Base-by-base conservation (phyloP, 176 grass and related monocot species). In the Themeda triandra region DNA sequence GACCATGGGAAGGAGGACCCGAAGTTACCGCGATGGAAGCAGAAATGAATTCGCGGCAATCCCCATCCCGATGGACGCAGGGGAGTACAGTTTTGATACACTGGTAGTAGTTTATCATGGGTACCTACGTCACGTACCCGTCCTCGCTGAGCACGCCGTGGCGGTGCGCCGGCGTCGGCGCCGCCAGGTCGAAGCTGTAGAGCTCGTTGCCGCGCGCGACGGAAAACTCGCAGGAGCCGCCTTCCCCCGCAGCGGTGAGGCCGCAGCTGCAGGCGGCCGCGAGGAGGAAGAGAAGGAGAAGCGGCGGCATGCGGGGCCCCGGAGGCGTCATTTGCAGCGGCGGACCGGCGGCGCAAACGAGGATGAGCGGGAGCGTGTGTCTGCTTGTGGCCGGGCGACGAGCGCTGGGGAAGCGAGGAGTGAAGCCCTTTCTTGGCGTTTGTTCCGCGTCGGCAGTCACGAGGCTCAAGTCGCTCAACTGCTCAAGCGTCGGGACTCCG, bases 111-210 rank as follows among this genome's bases (percentile, higher is more conserved):
- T 24, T 25, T 1, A 1, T 13, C 58, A 62, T 62, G 58, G 21
- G 4, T 27, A 58, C 21, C 53, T n/a, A 62, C 58, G 58, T 31
- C 18, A 70, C 62, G 58, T 90, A 95, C 96, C 93, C 91, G 62
- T 98, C 95, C 86, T 98, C 91, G 83, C 92, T 98, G 82, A 92
- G 95, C 73, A 93, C 63, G 29, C 92, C 95, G 84, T 98, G 95
- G 63, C 79, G 92, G 75, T 92, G 92, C 69, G 79, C 75, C 28
- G 78, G 58, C 33, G 93, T 90, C 58, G 86, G 93, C 76, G 89
- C 82, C 17, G 93, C 81, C 84, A 96, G 88, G 78, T 49, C 87
- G 89, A 95, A 98, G 89, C 82, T 91, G 80, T 92, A 98, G 56
- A 96, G 64, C 65, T 68, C 76, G 66, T 83, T 60, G 6, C 86